Conservation (phyloP, 2,329 filamentous ascomycete genomes). For the Exophiala sideris region DNA sequence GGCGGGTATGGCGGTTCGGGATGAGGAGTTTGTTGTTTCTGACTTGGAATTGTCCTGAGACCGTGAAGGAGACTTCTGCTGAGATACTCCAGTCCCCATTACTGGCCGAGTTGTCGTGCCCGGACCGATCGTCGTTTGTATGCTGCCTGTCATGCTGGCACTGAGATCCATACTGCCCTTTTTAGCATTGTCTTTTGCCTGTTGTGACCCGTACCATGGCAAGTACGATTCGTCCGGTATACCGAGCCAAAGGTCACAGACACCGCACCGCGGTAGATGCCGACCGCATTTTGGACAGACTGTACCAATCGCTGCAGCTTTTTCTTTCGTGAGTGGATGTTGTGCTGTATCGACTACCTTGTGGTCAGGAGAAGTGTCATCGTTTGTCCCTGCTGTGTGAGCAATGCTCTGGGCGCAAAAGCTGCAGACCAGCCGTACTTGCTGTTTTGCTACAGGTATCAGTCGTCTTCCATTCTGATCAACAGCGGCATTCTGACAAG, state of each 20-base stretch:
- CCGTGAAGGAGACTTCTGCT: constrained; percentile 4
- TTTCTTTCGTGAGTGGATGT: constrained; percentile 26
- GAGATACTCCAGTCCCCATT: constrained; percentile 28
- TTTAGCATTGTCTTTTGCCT: constrained; percentile 7
- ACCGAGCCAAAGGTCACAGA: constrained; percentile 62
- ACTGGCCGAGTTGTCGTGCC: constrained; percentile 1
- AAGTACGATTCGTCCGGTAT: constrained; percentile 51
- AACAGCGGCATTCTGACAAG: constrained; percentile 52
- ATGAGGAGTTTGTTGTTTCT: constrained; percentile 29
- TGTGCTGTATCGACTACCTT: constrained; percentile 26
- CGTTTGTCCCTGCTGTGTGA: constrained; percentile 36
- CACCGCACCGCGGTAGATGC: constrained; percentile 60
- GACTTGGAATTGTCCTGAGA: constrained; percentile 31
- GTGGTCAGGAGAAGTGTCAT: constrained; percentile 32
- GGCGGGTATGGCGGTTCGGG: constrained; percentile 11
- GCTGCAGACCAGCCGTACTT: constrained; percentile 57
- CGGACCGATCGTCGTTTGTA: constrained; percentile 24
- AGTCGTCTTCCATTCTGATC: constrained; percentile 47
- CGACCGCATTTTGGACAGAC: constrained; percentile 61
- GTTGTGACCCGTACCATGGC: constrained; percentile 21
- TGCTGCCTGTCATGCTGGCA: constrained; percentile 24
- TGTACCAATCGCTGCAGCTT: constrained; percentile 41
- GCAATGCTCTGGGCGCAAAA: constrained; percentile 59
- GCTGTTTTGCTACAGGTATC: constrained; percentile 49
- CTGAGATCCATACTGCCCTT: constrained; percentile 20